Evolutionary conservation across 2,329 filamentous ascomycete genomes (phyloP).

Genomic region (Aspergillus alliaceus): DNA sequence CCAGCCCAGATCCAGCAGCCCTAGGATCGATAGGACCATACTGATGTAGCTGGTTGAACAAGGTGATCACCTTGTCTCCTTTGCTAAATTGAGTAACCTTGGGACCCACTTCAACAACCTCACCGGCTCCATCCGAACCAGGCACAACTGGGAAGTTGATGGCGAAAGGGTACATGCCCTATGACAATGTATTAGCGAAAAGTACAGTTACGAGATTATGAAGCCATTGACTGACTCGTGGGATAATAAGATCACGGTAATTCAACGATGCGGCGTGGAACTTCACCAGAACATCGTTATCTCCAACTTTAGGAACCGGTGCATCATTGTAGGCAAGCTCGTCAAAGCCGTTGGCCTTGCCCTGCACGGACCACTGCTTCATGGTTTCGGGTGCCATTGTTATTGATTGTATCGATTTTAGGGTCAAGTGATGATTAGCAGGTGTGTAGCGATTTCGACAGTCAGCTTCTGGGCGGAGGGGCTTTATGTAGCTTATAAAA

Average conservation of each 20-base stretch:
- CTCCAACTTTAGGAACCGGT: constrained; percentile 61
- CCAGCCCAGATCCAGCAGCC: constrained; percentile 58
- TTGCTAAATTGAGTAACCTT: constrained; percentile 57
- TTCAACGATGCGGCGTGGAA: constrained; percentile 53
- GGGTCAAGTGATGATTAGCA: neutral
- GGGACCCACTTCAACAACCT: constrained; percentile 53
- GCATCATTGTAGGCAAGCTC: constrained; percentile 56
- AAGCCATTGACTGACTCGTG: constrained; percentile 47
- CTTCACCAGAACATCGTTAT: constrained; percentile 72
- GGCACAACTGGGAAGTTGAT: constrained; percentile 31
- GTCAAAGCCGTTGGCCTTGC: constrained; percentile 57
- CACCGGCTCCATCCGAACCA: constrained; percentile 44
- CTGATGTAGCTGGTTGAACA: constrained; percentile 60
- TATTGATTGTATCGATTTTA: neutral
- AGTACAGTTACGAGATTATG: constrained; percentile 18
- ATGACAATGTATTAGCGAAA: neutral
- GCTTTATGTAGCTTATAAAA: neutral
- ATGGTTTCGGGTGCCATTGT: constrained; percentile 40
- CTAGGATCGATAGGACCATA: constrained; percentile 47
- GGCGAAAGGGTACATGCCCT: constrained; percentile 37
- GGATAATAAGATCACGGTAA: constrained; percentile 51
- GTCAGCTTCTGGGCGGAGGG: neutral
- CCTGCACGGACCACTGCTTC: constrained; percentile 57
- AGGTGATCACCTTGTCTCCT: constrained; percentile 58
- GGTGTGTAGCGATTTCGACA: neutral